A percentile compares a stretch with the other conserved stretches of the same genome.
Conservation (phyloP, 495 filamentous ascomycete species). For the Annulohypoxylon bovei region DNA sequence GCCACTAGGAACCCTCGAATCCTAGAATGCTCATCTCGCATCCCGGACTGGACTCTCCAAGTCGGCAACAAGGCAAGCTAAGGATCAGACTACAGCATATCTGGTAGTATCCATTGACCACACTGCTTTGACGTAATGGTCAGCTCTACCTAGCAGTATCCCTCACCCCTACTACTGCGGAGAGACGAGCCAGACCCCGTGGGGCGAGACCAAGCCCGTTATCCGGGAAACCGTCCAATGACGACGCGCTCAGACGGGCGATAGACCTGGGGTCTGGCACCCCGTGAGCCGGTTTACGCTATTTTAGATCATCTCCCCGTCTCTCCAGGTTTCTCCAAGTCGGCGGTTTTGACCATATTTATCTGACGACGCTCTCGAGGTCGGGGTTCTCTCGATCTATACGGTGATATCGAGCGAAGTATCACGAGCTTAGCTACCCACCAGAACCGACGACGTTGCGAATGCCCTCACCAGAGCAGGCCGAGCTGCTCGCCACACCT, state of each 20-base stretch:
- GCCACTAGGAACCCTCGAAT: constrained; percentile 23
- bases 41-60: background rate
- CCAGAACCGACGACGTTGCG: constrained; percentile 32
- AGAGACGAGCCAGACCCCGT: constrained; percentile 22
- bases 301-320: constrained; percentile 19
- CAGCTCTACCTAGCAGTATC: no score
- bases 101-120: constrained; percentile 18
- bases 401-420: constrained; percentile 24
- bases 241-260: constrained; percentile 12
- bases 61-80: background rate
- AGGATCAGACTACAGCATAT: background rate
- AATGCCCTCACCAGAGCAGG: constrained; percentile 47
- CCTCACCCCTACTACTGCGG: background rate
- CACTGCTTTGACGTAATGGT: constrained; percentile 28
- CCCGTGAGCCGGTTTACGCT: constrained; percentile 25
- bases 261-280: constrained; percentile 18
- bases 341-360: constrained; percentile 45
- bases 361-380: constrained; percentile 21
- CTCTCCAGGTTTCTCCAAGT: constrained; percentile 19
- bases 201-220: constrained; percentile 14
- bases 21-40: constrained; percentile 10
- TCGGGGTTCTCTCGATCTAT: background rate
- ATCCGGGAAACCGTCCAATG: constrained; percentile 22
- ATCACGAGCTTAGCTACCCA: constrained; percentile 5
- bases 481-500: constrained; percentile 45